Evolutionary conservation across 352 stramenopile genomes (phyloP), one percentile per base, ranked within the genome.

Genomic region (Globisporangium emineosum): DNA sequence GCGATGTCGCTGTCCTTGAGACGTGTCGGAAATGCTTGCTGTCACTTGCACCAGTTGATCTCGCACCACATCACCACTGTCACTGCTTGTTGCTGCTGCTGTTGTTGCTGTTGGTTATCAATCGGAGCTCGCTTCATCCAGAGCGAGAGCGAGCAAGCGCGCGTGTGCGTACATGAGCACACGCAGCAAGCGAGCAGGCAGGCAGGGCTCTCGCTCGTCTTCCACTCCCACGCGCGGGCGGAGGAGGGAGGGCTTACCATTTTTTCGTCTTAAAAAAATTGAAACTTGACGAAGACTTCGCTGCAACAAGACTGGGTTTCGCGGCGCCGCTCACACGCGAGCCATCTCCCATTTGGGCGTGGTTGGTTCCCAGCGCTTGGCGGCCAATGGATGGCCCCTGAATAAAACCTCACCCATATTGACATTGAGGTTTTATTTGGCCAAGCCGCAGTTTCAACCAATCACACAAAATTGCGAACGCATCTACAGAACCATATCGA

Each of bases 241-340:
- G 56, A 37, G 51, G 51, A 57, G 29, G 32, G 51, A 57, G 61
- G 53, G 81, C 83, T 69, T 90, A 93, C 83, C 83, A 93, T 92
- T 79, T 88, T 93, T 83, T 73, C 82, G 76, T 81, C 80, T 89
- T 89, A 85, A 85, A 85, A 85, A 85, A 88, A 88, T 87, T 87
- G 77, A 87, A 89, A 89, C 77, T 90, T 93, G 80, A 83, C 83
- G 76, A 75, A 89, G 81, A 85, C 80, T 72, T 71, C 70, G 79
- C 77, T 77, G 80, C 80, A 91, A 88, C 79, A 81, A 83, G 80
- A 91, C 75, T 89, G 79, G 17, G 68, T 61, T 71, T 67, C 66
- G 52, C 29, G 42, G 49, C n/a, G 51, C 15, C 23, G 40, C 25
- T 32, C 9, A 30, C 42, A 12, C 40, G 35, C 42, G 17, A 37